Evolutionary conservation across 169 alveolate genomes (phyloP), one percentile per base, ranked within the genome.

Genomic region (Cryptosporidium viatorum): DNA sequence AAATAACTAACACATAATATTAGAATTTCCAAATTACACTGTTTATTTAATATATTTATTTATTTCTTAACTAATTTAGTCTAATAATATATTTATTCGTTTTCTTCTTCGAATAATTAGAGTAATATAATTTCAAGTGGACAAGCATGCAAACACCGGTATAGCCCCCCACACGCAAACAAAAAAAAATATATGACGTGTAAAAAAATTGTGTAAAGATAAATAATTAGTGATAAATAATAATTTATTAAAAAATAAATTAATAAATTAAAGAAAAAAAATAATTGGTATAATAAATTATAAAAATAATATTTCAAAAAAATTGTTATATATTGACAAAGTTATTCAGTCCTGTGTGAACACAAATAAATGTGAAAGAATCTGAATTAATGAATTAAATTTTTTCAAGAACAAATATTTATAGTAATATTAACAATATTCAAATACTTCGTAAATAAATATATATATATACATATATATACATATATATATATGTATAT

Each of bases 131-230:
- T 50, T 52, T 74, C 39, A 74, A 74, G 86, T 74, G 86, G 86
- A 74, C 86, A 71, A 33, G n/a, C 85, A 74, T 74, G 86, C 86
- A 74, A 74, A 74, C 71, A 59, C 86, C 86, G 86, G 86, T 74
- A 74, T 74, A 58, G 71, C 71, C 71, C 73, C 85, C 71, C 73
- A 68, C 48, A 37, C 52, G 29, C 84, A 71, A 51, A 31, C 69
- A 71, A 71, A 12, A 71, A 71, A 12, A 71, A 69, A 69, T 41
- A 37, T 23, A 70, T 70, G 69, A 58, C 67, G 85, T 71, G 85
- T 48, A 50, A 71, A 41, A 41, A 41, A 29, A 14, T 23, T 50
- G 23, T 71, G 67, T 71, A 71, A n/a, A 45, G 43, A 45, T 71
- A 50, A 48, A 18, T 71, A 43, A 52, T 71, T 41, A 5, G 41